Conservation (phyloP, 179 eudicot genomes). For the Silene coronaria region DNA sequence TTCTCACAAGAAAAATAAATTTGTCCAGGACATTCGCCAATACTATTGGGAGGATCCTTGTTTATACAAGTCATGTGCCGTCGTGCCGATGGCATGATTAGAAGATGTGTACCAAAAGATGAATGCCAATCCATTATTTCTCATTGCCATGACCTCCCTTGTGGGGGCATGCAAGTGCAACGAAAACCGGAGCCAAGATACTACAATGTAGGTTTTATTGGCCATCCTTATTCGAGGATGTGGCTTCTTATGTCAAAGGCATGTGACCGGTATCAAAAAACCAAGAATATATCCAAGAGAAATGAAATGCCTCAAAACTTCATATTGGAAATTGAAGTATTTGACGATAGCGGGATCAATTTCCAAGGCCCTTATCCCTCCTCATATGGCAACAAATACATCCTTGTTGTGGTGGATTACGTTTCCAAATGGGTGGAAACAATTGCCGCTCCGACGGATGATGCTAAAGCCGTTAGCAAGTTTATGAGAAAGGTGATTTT, state of each 20-base stretch:
- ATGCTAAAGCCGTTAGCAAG: background rate
- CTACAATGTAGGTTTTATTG: constrained; percentile 3
- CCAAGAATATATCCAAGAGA: background rate
- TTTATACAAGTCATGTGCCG: background rate
- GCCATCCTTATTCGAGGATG: background rate
- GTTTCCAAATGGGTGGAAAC: constrained; percentile 13
- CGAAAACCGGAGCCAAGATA: too few species aligned
- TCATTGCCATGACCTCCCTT: too few species aligned
- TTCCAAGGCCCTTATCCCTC: constrained; percentile 11
- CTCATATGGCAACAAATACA: background rate
- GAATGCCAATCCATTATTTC: too few species aligned
- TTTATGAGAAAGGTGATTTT: background rate
- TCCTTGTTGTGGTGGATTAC: constrained; percentile 13
- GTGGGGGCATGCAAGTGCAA: too few species aligned
- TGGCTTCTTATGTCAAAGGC: background rate
- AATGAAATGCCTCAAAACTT: constrained; percentile 1
- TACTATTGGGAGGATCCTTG: background rate
- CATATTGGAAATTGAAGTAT: background rate
- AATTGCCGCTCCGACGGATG: background rate
- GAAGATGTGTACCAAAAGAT: too few species aligned
- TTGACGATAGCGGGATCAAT: constrained; percentile 13
- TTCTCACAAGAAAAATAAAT: background rate
- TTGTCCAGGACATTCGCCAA: background rate
- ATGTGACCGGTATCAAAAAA: background rate
- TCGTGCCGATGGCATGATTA: background rate